phyloP scores from a whole-genome alignment of 2,329 filamentous ascomycete species.

The Cephalotrichum gorgonifer region DNA sequence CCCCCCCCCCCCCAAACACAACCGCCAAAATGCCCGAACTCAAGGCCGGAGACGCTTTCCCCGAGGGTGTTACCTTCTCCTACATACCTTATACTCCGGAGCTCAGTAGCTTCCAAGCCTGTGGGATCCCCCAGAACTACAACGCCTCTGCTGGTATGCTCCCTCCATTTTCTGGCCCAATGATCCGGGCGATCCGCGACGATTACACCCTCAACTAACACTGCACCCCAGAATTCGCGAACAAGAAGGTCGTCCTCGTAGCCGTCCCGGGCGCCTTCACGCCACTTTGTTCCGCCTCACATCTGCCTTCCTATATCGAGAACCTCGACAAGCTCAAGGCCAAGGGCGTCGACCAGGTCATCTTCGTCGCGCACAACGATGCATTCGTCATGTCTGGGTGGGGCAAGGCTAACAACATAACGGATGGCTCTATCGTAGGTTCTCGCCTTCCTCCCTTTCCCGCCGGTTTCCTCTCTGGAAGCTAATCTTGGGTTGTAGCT shows the following conservation, averaged over 20 bases:
- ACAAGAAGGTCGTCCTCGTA: constrained; percentile 47
- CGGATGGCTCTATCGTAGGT: constrained; percentile 52
- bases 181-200: background rate
- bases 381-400: constrained; percentile 80
- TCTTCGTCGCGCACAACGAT: constrained; percentile 79
- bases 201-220: background rate
- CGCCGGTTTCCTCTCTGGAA: background rate
- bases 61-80: constrained; percentile 68
- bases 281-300: constrained; percentile 71
- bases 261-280: constrained; percentile 67
- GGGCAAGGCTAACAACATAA: constrained; percentile 78
- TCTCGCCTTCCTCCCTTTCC: constrained; percentile 7
- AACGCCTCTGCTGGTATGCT: constrained; percentile 61
- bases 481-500: constrained; percentile 31
- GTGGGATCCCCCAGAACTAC: constrained; percentile 69
- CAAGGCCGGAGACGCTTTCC: constrained; percentile 76
- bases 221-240: constrained; percentile 34
- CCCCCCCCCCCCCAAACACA: background rate
- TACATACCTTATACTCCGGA: constrained; percentile 72
- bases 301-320: constrained; percentile 71
- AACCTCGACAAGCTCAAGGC: constrained; percentile 59
- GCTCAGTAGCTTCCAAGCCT: constrained; percentile 56
- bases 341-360: constrained; percentile 75
- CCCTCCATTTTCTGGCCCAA: background rate
- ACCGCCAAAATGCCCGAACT: constrained; percentile 46